Base-by-base conservation (phyloP, 1,139 yeast species). In the Yamadazyma friedrichii region DNA sequence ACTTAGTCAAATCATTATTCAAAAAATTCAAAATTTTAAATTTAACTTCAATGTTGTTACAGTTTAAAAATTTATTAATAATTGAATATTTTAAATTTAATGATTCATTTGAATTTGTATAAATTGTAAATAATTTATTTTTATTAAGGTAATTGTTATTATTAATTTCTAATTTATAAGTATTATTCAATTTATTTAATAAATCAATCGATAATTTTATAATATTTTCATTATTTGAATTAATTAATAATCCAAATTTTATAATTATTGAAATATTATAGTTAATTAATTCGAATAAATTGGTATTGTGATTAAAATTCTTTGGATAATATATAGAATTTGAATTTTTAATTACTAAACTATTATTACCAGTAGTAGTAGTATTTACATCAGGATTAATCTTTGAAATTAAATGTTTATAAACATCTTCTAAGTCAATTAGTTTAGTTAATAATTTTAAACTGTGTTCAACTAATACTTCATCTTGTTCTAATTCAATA, bases 81-180 rank as follows among this genome's bases (percentile, higher is more conserved):
- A 89, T 81, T 0, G 89, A 82, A 51, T 76, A 79, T 48, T 85
- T 80, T 35, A 93, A 85, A 46, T 89, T 76, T 4, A 65, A 61
- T 0, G 82, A 71, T 51, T 89, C 96, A 51, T 85, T 88, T 26
- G 86, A 78, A 12, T 88, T 82, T 53, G 82, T 84, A 40, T 86
- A 74, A 24, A 88, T 74, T 0, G 88, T 82, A 33, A 91, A 63
- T n/a, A 91, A 63, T 48, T 93, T 76, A 48, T 83, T 82, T 45
- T 74, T 76, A 16, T 71, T 73, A 41, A 78, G 63, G 11, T 79
- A 55, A 13, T 39, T 41, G 1, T 73, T 63, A 41, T 70, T 73
- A 15, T 61, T 51, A 15, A 38, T 38, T 12, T 16, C 25, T 4
- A 16, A 16, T 28, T 65, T 65, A 51, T 84, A 84, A 0, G 84